Percentiles rank a stretch among this genome's conserved stretches.
These are phyloP conservation scores for Claviceps paspali DNA, from an alignment of 2,329 filamentous ascomycete genomes.

Conservation along the genomic window DNA sequence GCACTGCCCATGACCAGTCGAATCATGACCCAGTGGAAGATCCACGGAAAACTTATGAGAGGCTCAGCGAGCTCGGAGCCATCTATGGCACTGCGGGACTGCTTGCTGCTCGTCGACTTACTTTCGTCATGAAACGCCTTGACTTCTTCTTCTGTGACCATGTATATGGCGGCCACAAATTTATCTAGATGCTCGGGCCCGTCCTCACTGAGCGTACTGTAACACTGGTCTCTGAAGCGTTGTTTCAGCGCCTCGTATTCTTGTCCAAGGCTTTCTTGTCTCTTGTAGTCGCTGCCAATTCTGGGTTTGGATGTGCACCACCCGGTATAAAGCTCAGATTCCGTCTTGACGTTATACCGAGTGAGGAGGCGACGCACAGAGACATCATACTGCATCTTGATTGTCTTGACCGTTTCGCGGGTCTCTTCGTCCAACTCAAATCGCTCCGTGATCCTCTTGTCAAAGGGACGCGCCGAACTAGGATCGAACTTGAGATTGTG, in stretches of 20 bases:
- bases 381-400: slow-evolving; percentile 69
- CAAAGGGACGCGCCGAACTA: slow-evolving; percentile 58
- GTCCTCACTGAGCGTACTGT: slow-evolving; percentile 44
- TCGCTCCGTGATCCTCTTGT: slow-evolving; percentile 53
- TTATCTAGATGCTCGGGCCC: slow-evolving; percentile 46
- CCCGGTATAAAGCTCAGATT: slow-evolving; percentile 84
- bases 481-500: slow-evolving; percentile 52
- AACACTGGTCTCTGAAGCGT: slow-evolving; percentile 52
- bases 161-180: slow-evolving; percentile 81
- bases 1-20: slow-evolving; percentile 18
- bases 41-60: slow-evolving; percentile 86
- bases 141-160: slow-evolving; percentile 59
- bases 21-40: slow-evolving; percentile 51
- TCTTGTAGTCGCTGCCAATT: slow-evolving; percentile 65
- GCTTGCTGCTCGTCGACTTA: slow-evolving; percentile 18
- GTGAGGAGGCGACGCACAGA: slow-evolving; percentile 67
- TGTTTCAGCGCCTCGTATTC: slow-evolving; percentile 52
- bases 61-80: slow-evolving; percentile 41
- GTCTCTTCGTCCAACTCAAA: slow-evolving; percentile 40
- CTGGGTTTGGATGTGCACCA: slow-evolving; percentile 66
- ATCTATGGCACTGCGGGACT: neutral
- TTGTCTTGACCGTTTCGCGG: slow-evolving; percentile 40
- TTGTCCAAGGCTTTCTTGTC: slow-evolving; percentile 65
- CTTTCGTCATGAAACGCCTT: slow-evolving; percentile 26
- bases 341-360: slow-evolving; percentile 67